phyloP scores from a whole-genome alignment of 2,329 filamentous ascomycete genomes.

The Trichophyton rubrum region DNA sequence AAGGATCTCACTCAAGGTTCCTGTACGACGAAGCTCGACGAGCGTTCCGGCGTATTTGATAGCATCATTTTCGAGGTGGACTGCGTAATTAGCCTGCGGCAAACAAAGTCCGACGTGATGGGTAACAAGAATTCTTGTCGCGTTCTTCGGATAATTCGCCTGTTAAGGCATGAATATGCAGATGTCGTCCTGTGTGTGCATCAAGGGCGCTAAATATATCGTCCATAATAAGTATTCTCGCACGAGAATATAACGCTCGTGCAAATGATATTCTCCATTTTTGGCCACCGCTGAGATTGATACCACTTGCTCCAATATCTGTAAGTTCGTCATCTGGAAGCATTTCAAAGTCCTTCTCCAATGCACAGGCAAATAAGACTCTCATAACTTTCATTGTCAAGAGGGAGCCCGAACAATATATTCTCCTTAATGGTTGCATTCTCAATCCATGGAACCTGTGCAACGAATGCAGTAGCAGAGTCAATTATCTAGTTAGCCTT shows the following conservation, averaged over 20 bases:
- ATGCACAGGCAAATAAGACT: constrained; percentile 60
- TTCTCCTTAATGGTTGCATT: constrained; percentile 69
- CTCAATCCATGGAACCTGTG: constrained; percentile 75
- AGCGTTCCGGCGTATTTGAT: constrained; percentile 53
- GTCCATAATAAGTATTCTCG: constrained; percentile 63
- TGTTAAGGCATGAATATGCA: constrained; percentile 63
- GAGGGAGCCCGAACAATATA: constrained; percentile 63
- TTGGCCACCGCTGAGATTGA: constrained; percentile 73
- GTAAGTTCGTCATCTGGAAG: constrained; percentile 65
- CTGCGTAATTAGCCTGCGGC: constrained; percentile 58
- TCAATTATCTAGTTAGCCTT: constrained; percentile 55
- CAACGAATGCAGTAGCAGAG: constrained; percentile 58
- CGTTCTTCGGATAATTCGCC: constrained; percentile 56
- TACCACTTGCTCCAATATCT: constrained; percentile 72
- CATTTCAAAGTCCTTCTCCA: constrained; percentile 65
- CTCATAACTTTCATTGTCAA: constrained; percentile 54
- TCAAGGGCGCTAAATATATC: constrained; percentile 76
- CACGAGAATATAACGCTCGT: constrained; percentile 65
- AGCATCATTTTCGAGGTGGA: constrained; percentile 58
- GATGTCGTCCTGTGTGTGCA: constrained; percentile 65
- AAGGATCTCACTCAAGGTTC: constrained; percentile 33
- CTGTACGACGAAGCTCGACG: constrained; percentile 41
- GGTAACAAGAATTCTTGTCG: constrained; percentile 66
- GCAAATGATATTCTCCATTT: constrained; percentile 73
- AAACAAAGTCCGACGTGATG: constrained; percentile 65